Base-by-base conservation (phyloP, 768 basidiomycete genomes). In the Strobilomyces confusus region DNA sequence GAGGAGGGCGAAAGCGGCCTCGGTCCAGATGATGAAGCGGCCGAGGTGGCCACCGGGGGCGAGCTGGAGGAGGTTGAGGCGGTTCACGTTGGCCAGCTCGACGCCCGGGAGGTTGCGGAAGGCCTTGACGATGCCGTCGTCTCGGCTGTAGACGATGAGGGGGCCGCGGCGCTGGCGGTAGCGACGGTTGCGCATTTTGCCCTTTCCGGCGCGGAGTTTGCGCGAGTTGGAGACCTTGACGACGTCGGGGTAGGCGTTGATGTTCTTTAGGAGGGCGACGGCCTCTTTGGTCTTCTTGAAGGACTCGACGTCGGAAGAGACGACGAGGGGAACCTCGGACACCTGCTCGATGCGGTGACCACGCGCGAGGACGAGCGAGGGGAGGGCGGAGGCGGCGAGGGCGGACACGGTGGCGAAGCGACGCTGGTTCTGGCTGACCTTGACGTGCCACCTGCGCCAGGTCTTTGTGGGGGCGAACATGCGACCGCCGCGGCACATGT, bases 401-500 rank as follows among this genome's bases (percentile, higher is more conserved):
- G 97, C 97, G 58, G 97, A 98, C 62, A 98, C 95, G 58, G 91
- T 85, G 51, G 97, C 97, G 73, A 93, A 99, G 60, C 97, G 90
- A 72, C 91, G 91, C 77, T 98, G 95, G 83, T 95, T 95, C 81
- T 94, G 91, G 86, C 95, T 95, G 57, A 98, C 91, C 80, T 98
- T 99, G 80, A 98, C 90, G 78, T 99, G 97, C 97, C 97, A 99
- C 74, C 86, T 95, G 77, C 95, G 89, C 95, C 95, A 98, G 70
- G 85, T 91, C 81, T 97, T 98, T 77, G 95, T 98, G 17, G 97
- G 97, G 26, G 95, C 95, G 76, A 99, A 98, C 97, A 99, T 98
- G 71, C 97, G 93, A 80, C 97, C 97, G 70, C 97, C 95, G 75
- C 97, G 91, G 82, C 95, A 98, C 97, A 99, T 98, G 89, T 98